Evolutionary conservation across 2,329 filamentous ascomycete species (phyloP).

Genomic region (Boeremia exigua): DNA sequence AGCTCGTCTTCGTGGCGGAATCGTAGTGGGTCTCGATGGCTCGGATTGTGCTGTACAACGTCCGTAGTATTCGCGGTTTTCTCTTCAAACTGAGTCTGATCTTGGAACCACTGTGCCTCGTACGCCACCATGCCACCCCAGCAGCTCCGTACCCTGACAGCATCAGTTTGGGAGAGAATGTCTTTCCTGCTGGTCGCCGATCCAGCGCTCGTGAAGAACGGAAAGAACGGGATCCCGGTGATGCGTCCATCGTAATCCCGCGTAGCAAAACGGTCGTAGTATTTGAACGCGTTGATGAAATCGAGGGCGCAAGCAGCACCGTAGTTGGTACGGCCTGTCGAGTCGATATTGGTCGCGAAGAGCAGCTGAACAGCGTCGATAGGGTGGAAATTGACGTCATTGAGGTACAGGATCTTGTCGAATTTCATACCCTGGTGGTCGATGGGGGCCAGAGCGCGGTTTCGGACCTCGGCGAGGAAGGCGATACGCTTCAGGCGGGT

Average conservation of each 20-base stretch:
- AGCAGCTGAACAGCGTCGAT: constrained; percentile 66
- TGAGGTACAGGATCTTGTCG: constrained; percentile 66
- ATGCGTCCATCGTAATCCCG: constrained; percentile 70
- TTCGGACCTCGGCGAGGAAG: constrained; percentile 75
- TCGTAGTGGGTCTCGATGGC: constrained; percentile 47
- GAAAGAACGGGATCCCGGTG: constrained; percentile 70
- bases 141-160: constrained; percentile 74
- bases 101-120: constrained; percentile 66
- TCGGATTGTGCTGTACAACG: constrained; percentile 22
- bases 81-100: constrained; percentile 22
- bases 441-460: constrained; percentile 70
- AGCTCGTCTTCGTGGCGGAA: constrained; percentile 52
- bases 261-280: constrained; percentile 77
- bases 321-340: constrained; percentile 61
- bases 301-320: constrained; percentile 75
- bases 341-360: constrained; percentile 65
- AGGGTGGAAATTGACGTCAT: constrained; percentile 71
- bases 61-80: constrained; percentile 21
- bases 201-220: constrained; percentile 66
- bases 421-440: constrained; percentile 62
- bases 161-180: constrained; percentile 65
- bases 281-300: constrained; percentile 70
- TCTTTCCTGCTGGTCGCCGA: constrained; percentile 63
- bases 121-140: constrained; percentile 80
- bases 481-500: constrained; percentile 73